These are phyloP conservation scores for Oryza coarctata DNA, from an alignment of 176 grass and related monocot genomes.

Conservation along the genomic window DNA sequence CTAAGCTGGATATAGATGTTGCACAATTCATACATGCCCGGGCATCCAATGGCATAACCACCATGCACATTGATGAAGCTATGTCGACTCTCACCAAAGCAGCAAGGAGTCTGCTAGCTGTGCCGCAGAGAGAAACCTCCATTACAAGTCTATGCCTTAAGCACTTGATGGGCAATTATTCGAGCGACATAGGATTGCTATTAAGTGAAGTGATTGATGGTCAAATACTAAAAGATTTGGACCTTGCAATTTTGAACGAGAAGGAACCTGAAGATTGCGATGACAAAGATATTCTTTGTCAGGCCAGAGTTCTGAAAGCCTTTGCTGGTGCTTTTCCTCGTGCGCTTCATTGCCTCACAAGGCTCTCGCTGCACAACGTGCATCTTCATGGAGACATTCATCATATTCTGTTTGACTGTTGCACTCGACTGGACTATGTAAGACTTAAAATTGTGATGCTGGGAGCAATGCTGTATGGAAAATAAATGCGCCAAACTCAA, in stretches of 20 bases:
- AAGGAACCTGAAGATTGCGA: no score
- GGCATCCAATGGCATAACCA: not conserved
- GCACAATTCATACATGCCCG: not conserved
- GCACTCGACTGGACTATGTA: not conserved
- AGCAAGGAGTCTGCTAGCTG: not conserved
- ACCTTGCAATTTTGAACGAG: not conserved
- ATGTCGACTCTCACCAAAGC: not conserved
- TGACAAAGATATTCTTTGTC: not conserved
- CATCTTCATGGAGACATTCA: not conserved
- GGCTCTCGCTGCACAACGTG: not conserved
- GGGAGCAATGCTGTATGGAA: not conserved
- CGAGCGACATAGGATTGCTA: not conserved
- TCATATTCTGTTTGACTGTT: not conserved
- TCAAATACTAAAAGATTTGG: not conserved
- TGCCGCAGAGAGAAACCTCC: not conserved
- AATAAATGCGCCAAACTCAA: constrained; percentile 8
- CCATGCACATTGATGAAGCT: not conserved
- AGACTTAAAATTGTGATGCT: not conserved
- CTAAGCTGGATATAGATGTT: not conserved
- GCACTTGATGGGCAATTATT: not conserved
- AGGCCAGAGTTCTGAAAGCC: not conserved
- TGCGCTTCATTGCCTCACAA: not conserved
- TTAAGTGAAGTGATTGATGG: not conserved
- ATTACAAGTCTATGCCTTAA: not conserved
- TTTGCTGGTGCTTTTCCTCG: not conserved